These are phyloP conservation scores for Pisolithus orientalis DNA, from an alignment of 768 basidiomycete species.

Conservation along the genomic window DNA sequence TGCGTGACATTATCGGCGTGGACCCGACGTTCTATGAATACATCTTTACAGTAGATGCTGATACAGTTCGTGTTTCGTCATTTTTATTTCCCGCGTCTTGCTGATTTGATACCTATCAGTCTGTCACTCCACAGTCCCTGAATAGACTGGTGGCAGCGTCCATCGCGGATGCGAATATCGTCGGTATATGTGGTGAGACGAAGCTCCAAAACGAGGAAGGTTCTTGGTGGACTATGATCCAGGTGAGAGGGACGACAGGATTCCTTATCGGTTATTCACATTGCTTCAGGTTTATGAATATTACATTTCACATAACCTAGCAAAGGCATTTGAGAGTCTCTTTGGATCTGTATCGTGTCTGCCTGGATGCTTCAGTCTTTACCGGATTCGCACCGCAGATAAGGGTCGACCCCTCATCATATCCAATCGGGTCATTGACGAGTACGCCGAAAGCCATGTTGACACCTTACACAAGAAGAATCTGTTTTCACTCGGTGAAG, in stretches of 20 bases:
- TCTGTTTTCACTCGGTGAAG: slow-evolving; percentile 61
- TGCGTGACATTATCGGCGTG: slow-evolving; percentile 69
- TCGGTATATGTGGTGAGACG: slow-evolving; percentile 67
- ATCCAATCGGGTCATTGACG: slow-evolving; percentile 64
- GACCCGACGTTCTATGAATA: slow-evolving; percentile 75
- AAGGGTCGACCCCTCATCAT: slow-evolving; percentile 69
- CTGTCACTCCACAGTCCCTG: slow-evolving; percentile 57
- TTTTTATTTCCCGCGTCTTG: background rate
- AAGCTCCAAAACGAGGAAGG: slow-evolving; percentile 61
- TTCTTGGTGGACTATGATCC: slow-evolving; percentile 77
- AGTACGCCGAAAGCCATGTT: slow-evolving; percentile 59
- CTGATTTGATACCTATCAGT: slow-evolving; percentile 30
- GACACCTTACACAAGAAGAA: slow-evolving; percentile 73
- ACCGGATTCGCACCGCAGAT: slow-evolving; percentile 65
- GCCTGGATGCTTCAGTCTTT: slow-evolving; percentile 71
- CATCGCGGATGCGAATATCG: slow-evolving; percentile 54
- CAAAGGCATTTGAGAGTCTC: slow-evolving; percentile 63
- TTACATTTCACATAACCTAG: slow-evolving; percentile 60
- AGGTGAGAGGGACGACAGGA: slow-evolving; percentile 30
- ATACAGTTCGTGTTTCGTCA: slow-evolving; percentile 40
- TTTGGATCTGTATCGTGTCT: slow-evolving; percentile 69
- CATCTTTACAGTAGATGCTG: slow-evolving; percentile 67
- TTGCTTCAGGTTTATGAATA: slow-evolving; percentile 54
- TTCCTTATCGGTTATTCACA: background rate
- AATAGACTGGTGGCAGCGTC: slow-evolving; percentile 62